A percentile compares a stretch with the other conserved stretches of the same genome.
phyloP scores from a whole-genome alignment of 345 rosid species.

The Ricinus communis region DNA sequence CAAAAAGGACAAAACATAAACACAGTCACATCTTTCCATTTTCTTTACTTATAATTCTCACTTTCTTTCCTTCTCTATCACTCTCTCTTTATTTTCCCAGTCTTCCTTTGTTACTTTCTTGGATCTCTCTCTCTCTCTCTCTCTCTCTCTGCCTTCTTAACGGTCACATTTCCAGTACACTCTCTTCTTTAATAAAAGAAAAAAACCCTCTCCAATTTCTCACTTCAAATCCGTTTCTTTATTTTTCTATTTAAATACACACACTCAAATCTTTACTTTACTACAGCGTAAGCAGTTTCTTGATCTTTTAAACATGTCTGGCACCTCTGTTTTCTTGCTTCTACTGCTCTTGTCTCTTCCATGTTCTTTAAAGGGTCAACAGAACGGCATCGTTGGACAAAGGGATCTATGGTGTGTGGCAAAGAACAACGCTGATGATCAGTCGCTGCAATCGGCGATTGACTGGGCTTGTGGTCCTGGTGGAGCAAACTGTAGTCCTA shows the following conservation, averaged over 20 bases:
- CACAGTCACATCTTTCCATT: not conserved
- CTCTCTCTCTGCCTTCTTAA: not conserved
- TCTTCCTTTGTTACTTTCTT: not conserved
- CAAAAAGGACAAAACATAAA: not conserved
- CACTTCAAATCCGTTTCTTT: conserved; percentile 5
- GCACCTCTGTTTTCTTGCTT: not conserved
- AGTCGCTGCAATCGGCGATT: conserved; percentile 59
- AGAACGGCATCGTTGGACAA: conserved; percentile 22
- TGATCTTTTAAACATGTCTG: conserved; percentile 1
- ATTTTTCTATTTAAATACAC: not conserved
- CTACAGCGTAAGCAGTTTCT: conserved; percentile 1
- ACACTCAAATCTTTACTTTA: not conserved
- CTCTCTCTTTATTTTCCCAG: not conserved
- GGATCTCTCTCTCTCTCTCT: conserved; percentile 1
- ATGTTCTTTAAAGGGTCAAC: conserved; percentile 10
- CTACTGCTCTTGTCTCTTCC: conserved; percentile 8
- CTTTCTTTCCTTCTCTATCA: not conserved
- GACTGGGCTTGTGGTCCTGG: conserved; percentile 85
- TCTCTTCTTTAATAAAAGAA: not conserved
- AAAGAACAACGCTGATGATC: conserved; percentile 80
- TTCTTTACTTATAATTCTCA: not conserved
- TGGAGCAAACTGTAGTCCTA: conserved; percentile 54
- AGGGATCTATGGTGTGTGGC: conserved; percentile 88
- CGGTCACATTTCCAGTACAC: conserved; percentile 17
- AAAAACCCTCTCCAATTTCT: conserved; percentile 1